phyloP scores from a whole-genome alignment of 73 alveolate species.

The Paramecium octaurelia region DNA sequence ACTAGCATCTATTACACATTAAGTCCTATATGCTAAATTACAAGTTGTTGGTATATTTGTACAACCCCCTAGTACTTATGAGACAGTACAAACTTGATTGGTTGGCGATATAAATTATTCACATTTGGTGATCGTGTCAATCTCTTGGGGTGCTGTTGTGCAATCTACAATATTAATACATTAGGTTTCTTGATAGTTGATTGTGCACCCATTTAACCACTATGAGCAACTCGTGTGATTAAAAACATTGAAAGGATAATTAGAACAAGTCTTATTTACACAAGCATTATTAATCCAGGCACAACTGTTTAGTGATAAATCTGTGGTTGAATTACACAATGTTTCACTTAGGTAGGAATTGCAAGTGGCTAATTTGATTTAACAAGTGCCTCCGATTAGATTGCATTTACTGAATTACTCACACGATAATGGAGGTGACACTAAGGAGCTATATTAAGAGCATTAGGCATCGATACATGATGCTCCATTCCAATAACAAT shows the following conservation, averaged over 20 bases:
- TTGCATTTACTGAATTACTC: neutral
- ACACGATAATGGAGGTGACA: neutral
- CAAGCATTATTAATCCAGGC: neutral
- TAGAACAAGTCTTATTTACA: neutral
- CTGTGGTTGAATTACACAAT: neutral
- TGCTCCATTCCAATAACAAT: neutral
- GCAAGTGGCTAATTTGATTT: neutral
- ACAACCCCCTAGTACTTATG: neutral
- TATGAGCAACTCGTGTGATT: neutral
- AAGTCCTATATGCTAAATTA: neutral
- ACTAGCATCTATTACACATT: neutral
- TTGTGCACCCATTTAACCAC: neutral
- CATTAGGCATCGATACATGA: neutral
- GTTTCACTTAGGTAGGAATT: neutral
- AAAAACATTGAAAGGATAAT: neutral
- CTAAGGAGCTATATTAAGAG: neutral
- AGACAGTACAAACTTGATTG: neutral
- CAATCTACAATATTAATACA: neutral
- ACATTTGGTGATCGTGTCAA: neutral
- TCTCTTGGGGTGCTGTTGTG: neutral
- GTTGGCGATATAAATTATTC: neutral
- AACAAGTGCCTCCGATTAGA: neutral
- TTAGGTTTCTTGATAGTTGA: neutral
- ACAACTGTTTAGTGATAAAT: neutral
- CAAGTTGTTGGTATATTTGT: neutral